Evolutionary conservation across 2,329 filamentous ascomycete genomes (phyloP).

Genomic region (Purpureocillium takamizusanense): DNA sequence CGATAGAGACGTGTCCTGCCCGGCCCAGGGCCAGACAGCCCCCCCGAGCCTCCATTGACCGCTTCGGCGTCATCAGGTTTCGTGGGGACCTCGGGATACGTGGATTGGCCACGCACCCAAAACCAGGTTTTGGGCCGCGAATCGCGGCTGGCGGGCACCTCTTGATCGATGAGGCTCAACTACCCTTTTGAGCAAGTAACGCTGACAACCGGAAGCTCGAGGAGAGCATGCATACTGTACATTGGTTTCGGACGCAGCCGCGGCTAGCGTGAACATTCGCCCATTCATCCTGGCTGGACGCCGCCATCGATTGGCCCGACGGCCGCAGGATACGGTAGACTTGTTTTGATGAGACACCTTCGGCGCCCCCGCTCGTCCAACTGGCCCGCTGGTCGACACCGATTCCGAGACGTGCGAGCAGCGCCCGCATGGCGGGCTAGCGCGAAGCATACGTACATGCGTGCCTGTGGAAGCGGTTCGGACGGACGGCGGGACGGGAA

Average conservation of each 20-base stretch:
- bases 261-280: neutral
- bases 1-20: too few species aligned
- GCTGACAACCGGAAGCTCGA: too few species aligned
- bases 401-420: neutral
- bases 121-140: too few species aligned
- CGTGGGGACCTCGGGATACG: too few species aligned
- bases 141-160: too few species aligned
- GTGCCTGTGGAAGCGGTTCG: neutral
- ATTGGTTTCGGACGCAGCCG: neutral
- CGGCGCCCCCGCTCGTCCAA: neutral
- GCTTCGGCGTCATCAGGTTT: too few species aligned
- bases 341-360: slow-evolving; percentile 1
- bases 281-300: neutral
- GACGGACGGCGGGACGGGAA: too few species aligned
- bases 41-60: too few species aligned
- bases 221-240: neutral
- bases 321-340: neutral
- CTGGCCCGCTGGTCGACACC: neutral
- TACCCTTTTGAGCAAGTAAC: too few species aligned
- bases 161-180: too few species aligned
- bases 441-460: neutral
- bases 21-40: too few species aligned
- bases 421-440: neutral
- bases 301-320: slow-evolving; percentile 3
- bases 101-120: too few species aligned